phyloP scores from a whole-genome alignment of 768 basidiomycete species.

The Russula earlei region DNA sequence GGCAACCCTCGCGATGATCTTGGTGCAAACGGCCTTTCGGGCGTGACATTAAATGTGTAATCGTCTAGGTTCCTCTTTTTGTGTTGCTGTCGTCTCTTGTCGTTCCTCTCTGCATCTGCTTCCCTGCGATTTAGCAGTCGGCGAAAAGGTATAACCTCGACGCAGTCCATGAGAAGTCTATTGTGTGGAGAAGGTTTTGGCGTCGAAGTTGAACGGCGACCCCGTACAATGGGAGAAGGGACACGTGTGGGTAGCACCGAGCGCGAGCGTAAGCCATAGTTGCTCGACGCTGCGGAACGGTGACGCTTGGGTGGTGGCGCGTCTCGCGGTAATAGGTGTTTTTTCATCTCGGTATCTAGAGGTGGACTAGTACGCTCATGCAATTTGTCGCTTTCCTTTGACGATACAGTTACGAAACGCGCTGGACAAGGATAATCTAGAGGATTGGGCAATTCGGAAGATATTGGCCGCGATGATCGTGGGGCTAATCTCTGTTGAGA shows the following conservation, averaged over 20 bases:
- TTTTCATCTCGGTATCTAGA: background rate
- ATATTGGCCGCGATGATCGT: background rate
- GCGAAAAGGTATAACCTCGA: conserved; percentile 3
- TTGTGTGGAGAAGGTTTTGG: background rate
- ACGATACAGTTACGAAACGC: background rate
- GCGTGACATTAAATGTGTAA: background rate
- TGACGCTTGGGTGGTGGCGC: conserved; percentile 1
- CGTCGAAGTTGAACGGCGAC: background rate
- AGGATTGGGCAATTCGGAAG: background rate
- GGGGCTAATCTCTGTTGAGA: background rate
- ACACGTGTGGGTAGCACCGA: background rate
- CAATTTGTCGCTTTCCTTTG: background rate
- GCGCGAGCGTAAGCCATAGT: background rate
- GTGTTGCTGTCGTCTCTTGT: background rate
- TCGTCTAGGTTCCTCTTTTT: background rate
- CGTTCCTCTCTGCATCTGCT: background rate
- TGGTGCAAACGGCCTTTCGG: conserved; percentile 5
- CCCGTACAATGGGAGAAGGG: background rate
- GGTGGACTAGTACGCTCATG: background rate
- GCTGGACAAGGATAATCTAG: background rate
- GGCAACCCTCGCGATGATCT: background rate
- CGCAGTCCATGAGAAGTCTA: conserved; percentile 9
- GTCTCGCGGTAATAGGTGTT: background rate
- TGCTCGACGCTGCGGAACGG: background rate
- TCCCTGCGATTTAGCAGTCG: background rate